phyloP scores from a whole-genome alignment of 139 green algal genomes.

The Chlorella vulgaris region DNA sequence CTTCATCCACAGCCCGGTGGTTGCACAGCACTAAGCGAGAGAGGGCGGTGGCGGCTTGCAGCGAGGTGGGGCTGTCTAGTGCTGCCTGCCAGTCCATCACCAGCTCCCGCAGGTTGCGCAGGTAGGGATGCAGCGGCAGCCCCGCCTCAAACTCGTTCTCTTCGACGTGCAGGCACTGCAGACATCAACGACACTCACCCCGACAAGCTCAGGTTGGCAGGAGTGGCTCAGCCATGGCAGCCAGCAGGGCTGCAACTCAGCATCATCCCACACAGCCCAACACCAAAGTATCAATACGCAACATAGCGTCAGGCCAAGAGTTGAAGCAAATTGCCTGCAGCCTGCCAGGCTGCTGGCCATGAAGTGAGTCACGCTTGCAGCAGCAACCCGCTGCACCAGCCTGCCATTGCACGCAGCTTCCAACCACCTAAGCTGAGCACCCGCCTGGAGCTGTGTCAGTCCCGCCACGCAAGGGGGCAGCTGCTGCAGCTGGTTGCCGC shows the following conservation, averaged over 20 bases:
- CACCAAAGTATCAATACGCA: too few species aligned
- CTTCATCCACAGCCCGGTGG: not conserved
- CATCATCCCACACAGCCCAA: too few species aligned
- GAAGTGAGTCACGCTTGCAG: too few species aligned
- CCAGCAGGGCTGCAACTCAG: too few species aligned
- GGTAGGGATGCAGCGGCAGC: constrained; percentile 5
- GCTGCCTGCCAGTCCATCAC: constrained; percentile 24
- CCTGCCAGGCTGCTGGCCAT: too few species aligned
- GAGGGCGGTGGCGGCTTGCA: not conserved
- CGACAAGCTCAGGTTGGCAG: too few species aligned
- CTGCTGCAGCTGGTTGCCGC: not conserved
- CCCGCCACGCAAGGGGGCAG: constrained; percentile 14
- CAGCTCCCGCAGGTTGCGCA: constrained; percentile 3
- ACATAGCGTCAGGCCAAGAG: too few species aligned
- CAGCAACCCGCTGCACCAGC: not conserved
- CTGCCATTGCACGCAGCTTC: not conserved
- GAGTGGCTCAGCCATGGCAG: too few species aligned
- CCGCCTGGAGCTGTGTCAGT: constrained; percentile 12
- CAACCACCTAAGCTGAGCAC: not conserved
- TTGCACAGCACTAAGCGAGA: not conserved
- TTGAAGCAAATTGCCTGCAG: too few species aligned
- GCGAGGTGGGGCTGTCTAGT: not conserved
- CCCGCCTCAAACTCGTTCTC: constrained; percentile 1
- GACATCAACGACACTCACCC: not conserved
- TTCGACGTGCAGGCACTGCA: constrained; percentile 15